A percentile compares a stretch with the other conserved stretches of the same genome.
These are phyloP conservation scores for Pestalotiopsis sp. DNA, from an alignment of 2,329 filamentous ascomycete species.

Conservation along the genomic window DNA sequence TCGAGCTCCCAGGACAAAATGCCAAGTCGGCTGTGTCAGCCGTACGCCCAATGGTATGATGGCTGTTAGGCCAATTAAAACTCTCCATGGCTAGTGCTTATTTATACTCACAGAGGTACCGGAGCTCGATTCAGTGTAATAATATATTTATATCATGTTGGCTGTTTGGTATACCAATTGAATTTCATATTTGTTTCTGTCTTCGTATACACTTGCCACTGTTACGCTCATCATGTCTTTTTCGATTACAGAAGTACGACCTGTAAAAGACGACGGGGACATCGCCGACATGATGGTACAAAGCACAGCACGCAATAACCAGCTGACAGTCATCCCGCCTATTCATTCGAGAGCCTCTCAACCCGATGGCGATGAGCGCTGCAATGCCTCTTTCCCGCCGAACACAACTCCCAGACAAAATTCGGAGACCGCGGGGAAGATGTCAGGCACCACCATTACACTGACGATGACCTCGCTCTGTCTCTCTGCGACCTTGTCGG, in stretches of 20 bases:
- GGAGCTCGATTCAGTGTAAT: background rate
- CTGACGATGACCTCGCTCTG: constrained; percentile 40
- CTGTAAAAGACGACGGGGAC: background rate
- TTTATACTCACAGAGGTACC: background rate
- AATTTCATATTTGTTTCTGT: background rate
- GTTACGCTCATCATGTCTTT: background rate
- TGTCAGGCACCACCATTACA: constrained; percentile 9
- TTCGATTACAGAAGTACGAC: background rate
- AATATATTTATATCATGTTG: background rate
- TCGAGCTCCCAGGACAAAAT: background rate
- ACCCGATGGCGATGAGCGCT: background rate
- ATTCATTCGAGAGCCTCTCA: background rate
- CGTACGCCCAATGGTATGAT: background rate
- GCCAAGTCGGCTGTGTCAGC: background rate
- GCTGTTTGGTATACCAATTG: background rate
- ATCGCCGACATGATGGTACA: background rate
- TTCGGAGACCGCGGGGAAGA: background rate
- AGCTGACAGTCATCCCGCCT: background rate
- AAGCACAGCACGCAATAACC: background rate
- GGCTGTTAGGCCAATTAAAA: background rate
- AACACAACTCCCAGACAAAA: too few relatives aligned
- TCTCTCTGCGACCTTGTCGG: constrained; percentile 42
- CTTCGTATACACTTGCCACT: background rate
- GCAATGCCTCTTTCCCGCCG: background rate
- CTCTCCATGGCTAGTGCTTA: background rate